Percentiles rank a stretch among this genome's conserved stretches.
These are phyloP conservation scores for Quercus rubra DNA, from an alignment of 306 rosid genomes.

Conservation along the genomic window DNA sequence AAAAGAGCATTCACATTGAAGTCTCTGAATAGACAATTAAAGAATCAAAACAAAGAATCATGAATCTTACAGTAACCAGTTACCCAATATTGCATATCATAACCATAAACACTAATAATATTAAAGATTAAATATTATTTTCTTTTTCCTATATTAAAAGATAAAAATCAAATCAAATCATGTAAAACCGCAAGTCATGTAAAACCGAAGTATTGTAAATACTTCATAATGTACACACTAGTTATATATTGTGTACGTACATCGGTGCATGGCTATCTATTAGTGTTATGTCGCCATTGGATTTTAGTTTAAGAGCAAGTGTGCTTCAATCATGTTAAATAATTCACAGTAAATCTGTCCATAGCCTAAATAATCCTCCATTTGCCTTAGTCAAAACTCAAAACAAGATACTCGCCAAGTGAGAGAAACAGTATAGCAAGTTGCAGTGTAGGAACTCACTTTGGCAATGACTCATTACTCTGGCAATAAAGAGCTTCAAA, in stretches of 20 bases:
- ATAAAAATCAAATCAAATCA: background rate
- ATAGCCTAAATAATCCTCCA: background rate
- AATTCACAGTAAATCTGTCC: background rate
- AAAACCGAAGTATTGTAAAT: background rate
- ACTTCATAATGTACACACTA: background rate
- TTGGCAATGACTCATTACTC: constrained; percentile 23
- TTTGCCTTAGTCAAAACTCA: background rate
- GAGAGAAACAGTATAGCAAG: background rate
- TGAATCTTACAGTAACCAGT: background rate
- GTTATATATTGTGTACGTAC: background rate
- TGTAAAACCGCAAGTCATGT: background rate
- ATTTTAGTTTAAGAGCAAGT: background rate
- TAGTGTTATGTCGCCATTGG: background rate
- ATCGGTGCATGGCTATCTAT: background rate
- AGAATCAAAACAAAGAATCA: background rate
- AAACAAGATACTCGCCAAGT: background rate
- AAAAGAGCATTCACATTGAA: background rate
- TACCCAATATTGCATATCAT: background rate
- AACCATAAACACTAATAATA: background rate
- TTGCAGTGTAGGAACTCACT: constrained; percentile 25
- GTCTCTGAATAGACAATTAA: background rate
- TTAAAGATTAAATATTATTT: background rate
- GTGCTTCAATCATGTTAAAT: background rate
- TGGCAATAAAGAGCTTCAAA: constrained; percentile 73
- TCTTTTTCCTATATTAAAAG: background rate